Evolutionary conservation across 768 basidiomycete genomes (phyloP), one percentile per base, ranked within the genome.

Genomic region (Kwoniella sp.): DNA sequence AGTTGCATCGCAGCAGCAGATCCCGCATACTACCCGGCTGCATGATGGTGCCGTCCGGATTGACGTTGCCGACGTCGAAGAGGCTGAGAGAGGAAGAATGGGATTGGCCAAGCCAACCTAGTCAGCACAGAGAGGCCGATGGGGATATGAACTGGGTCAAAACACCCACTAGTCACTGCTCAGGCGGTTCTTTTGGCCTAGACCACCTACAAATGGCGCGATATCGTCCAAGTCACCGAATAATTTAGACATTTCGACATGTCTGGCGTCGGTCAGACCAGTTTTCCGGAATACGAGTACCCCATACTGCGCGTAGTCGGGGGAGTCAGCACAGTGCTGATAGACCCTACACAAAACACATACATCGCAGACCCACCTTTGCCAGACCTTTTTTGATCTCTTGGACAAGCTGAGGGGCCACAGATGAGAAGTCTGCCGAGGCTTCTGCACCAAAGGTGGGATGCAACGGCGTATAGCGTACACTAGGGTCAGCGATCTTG

Each of bases 341-440:
- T 41, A 34, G 7, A 29, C 22, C 7, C 28, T n/a, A 4, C 51
- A 9, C 45, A 5, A 50, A 13, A 25, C 17, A 37, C 23, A 25
- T 15, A 51, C 15, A 65, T 23, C 13, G 28, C 37, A 20, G 9
- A 59, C 37, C n/a, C 34, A 68, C 67, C 30, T 50, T 67, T 31
- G 60, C 66, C 11, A 73, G 63, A 5, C 68, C 76, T 38, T 51
- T 50, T 53, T 75, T 73, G 65, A 77, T 70, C 55, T 70, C 70
- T 2, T 68, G 67, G 17, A 73, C 63, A 12, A 70, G 61, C n/a
- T 59, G 61, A 26, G 56, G 58, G 8, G 63, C 60, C 22, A 71
- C 66, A 15, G 66, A 54, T 15, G 66, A 57, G 51, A 53, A 61
- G 45, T 61, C 60, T 22, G 52, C 58, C 37, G 25, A 26, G 2